Evolutionary conservation across 306 rosid species (phyloP).

Genomic region (Dalbergia oliveri): DNA sequence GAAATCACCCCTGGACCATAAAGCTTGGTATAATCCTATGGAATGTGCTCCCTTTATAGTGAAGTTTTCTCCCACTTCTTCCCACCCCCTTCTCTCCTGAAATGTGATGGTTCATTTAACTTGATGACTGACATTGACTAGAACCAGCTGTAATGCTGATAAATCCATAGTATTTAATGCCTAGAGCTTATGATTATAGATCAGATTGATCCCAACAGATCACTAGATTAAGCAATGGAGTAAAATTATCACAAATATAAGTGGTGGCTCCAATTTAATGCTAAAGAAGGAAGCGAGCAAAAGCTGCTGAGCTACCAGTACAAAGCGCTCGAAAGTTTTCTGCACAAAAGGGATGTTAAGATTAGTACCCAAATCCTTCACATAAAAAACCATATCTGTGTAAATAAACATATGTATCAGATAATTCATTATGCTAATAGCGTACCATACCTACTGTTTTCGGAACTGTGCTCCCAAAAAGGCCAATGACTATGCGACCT

Average conservation of each 20-base stretch:
- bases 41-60: constrained; percentile 80
- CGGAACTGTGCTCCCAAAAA: constrained; percentile 81
- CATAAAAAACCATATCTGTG: constrained; percentile 34
- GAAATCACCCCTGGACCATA: constrained; percentile 95
- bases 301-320: constrained; percentile 78
- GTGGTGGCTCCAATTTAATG: constrained; percentile 22
- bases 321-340: constrained; percentile 88
- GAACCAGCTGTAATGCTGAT: constrained; percentile 26
- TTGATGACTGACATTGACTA: constrained; percentile 21
- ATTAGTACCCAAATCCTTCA: constrained; percentile 44
- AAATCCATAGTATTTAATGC: constrained; percentile 32
- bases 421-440: constrained; percentile 13
- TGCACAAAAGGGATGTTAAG: constrained; percentile 56
- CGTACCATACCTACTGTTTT: constrained; percentile 72
- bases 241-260: constrained; percentile 25
- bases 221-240: constrained; percentile 18
- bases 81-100: constrained; percentile 91
- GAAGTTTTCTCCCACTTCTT: constrained; percentile 68
- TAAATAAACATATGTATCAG: constrained; percentile 22
- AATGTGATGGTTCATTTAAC: constrained; percentile 38
- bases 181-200: constrained; percentile 13
- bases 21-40: constrained; percentile 86
- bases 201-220: constrained; percentile 24
- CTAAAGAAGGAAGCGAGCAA: constrained; percentile 38
- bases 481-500: constrained; percentile 84